These are phyloP conservation scores for Solanum dulcamara DNA, from an alignment of 257 asterid species.

Conservation along the genomic window DNA sequence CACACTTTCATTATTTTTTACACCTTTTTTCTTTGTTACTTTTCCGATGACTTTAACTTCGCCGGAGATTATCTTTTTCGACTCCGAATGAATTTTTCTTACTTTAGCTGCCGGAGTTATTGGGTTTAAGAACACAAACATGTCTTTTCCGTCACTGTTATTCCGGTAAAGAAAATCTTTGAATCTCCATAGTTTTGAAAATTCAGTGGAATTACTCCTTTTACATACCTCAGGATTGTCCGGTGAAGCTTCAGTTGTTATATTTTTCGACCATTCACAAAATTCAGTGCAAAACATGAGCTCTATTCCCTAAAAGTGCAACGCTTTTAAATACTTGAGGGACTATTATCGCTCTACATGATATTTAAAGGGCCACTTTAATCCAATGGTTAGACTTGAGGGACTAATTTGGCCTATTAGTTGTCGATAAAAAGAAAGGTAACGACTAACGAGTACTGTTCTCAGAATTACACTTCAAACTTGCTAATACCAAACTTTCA, in stretches of 20 bases:
- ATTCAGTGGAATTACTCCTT: slow-evolving; percentile 70
- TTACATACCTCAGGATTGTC: slow-evolving; percentile 29
- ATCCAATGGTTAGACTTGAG: too few relatives aligned
- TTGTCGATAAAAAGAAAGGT: too few relatives aligned
- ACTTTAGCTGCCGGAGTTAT: slow-evolving; percentile 2
- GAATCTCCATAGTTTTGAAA: slow-evolving; percentile 57
- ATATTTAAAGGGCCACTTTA: too few relatives aligned
- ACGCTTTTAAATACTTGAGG: too few relatives aligned
- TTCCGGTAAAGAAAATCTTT: slow-evolving; percentile 48
- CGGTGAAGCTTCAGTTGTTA: slow-evolving; percentile 22
- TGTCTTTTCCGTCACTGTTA: slow-evolving; percentile 80
- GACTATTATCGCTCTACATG: too few relatives aligned
- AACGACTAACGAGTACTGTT: too few relatives aligned
- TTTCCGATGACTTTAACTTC: slow-evolving; percentile 9
- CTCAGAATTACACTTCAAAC: too few relatives aligned
- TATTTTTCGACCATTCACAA: slow-evolving; percentile 34
- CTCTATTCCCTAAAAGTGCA: too few relatives aligned
- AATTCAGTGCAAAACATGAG: too few relatives aligned
- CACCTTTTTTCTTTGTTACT: not conserved
- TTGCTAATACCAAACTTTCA: not conserved
- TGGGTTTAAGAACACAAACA: slow-evolving; percentile 61
- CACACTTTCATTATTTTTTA: too few relatives aligned
- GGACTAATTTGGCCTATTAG: too few relatives aligned
- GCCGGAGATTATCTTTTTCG: not conserved
- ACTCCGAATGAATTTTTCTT: not conserved